Conservation (phyloP, 192 early-diverging fungal genomes). For the Hyaloraphidium curvatum region DNA sequence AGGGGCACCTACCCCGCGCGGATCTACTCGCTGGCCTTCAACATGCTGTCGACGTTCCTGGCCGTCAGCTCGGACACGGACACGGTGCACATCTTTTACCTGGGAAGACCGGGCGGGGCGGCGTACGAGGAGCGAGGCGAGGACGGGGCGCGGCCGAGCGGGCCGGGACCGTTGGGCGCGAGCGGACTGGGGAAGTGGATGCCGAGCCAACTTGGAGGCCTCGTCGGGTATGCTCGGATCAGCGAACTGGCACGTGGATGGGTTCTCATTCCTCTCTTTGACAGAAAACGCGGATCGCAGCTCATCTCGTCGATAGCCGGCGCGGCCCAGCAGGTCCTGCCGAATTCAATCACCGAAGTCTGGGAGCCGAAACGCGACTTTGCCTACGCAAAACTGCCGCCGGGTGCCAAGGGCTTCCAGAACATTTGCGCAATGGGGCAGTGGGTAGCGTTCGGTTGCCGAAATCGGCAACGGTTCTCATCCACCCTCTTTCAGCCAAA, state of each 20-base stretch:
- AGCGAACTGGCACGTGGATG: not conserved
- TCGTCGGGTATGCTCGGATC: not conserved
- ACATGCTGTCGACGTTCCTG: slow-evolving; percentile 40
- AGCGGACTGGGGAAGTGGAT: not conserved
- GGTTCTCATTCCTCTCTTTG: too few species aligned
- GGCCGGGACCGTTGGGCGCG: not conserved
- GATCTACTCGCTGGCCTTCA: slow-evolving; percentile 86
- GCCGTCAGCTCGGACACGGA: slow-evolving; percentile 80
- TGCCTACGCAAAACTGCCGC: slow-evolving; percentile 75
- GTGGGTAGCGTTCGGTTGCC: slow-evolving; percentile 1
- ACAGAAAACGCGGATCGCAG: too few species aligned
- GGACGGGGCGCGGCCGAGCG: not conserved
- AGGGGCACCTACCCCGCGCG: slow-evolving; percentile 78
- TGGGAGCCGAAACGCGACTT: slow-evolving; percentile 93
- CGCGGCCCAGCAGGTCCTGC: slow-evolving; percentile 44
- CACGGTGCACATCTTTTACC: slow-evolving; percentile 88
- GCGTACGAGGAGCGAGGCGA: not conserved
- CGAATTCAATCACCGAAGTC: slow-evolving; percentile 71
- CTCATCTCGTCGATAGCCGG: slow-evolving; percentile 8
- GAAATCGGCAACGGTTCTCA: too few species aligned
- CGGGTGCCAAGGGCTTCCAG: slow-evolving; percentile 25
- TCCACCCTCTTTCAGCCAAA: too few species aligned
- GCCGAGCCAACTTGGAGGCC: not conserved
- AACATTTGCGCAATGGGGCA: slow-evolving; percentile 23
- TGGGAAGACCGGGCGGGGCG: slow-evolving; percentile 18